Percentiles rank a stretch among this genome's conserved stretches.
phyloP scores from a whole-genome alignment of 306 rosid species.

The Leucaena leucocephala region DNA sequence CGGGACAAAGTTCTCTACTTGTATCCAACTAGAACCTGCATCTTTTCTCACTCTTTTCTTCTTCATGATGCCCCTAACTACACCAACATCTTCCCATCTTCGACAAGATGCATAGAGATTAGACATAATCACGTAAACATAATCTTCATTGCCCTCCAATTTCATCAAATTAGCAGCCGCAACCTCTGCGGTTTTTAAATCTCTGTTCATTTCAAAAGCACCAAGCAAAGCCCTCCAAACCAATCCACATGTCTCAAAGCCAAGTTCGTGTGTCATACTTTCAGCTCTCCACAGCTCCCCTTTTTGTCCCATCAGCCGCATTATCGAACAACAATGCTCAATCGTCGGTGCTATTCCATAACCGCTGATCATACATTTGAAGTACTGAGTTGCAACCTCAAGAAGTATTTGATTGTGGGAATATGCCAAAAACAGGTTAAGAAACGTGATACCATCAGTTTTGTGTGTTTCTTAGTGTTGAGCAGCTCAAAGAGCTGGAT shows the following conservation, averaged over 20 bases:
- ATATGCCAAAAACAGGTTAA: slow-evolving; percentile 59
- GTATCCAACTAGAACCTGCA: slow-evolving; percentile 68
- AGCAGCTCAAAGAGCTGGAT: slow-evolving; percentile 52
- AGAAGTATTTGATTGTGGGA: slow-evolving; percentile 52
- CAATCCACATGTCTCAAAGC: slow-evolving; percentile 53
- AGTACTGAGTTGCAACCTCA: slow-evolving; percentile 44
- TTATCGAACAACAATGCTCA: slow-evolving; percentile 74
- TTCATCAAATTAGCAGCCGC: slow-evolving; percentile 67
- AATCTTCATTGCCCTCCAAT: slow-evolving; percentile 57
- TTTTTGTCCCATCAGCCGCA: slow-evolving; percentile 70
- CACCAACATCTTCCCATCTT: slow-evolving; percentile 67
- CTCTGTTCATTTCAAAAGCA: slow-evolving; percentile 53
- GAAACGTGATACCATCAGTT: slow-evolving; percentile 72
- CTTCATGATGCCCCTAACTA: slow-evolving; percentile 57
- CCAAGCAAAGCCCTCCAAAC: slow-evolving; percentile 78
- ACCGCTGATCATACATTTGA: slow-evolving; percentile 52
- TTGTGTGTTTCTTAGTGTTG: slow-evolving; percentile 44
- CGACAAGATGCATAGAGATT: slow-evolving; percentile 61
- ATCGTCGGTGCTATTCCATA: slow-evolving; percentile 55
- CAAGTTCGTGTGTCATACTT: slow-evolving; percentile 54
- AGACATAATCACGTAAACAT: slow-evolving; percentile 60
- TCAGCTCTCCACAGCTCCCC: slow-evolving; percentile 59
- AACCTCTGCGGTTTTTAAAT: slow-evolving; percentile 50
- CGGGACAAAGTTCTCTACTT: slow-evolving; percentile 35
- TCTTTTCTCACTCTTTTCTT: slow-evolving; percentile 56